Base-by-base conservation (phyloP, 257 asterid genomes). In the Nicotiana knightiana region DNA sequence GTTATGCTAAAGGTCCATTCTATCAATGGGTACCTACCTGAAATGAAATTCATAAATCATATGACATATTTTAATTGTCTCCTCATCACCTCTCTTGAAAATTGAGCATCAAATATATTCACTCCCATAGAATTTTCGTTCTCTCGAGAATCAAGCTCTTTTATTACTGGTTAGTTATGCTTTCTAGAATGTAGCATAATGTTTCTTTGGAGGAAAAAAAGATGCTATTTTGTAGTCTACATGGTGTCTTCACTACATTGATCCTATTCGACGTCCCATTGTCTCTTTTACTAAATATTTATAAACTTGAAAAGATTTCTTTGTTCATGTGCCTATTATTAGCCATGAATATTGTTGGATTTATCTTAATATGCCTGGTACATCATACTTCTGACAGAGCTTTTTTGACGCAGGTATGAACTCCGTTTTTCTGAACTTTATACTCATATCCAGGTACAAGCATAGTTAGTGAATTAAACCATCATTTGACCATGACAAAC, bases 371-470 rank as follows among this genome's bases (percentile, higher is more conserved):
- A 64, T 51, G 26, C 63, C 79, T 75, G 16, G 16, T 48, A 51
- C 26, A 28, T 51, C 62, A 75, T 48, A 48, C 43, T 75, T 75
- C 58, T 51, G 53, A 79, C 21, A 39, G 28, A 79, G 39, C 16
- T 79, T 33, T 59, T 79, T 57, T 55, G 35, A 24, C 15, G 83
- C 93, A 94, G 98, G 92, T 94, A 93, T 63, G 98, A 93, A 84
- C 91, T 90, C 32, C 88, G 96, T 65, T 87, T 89, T 85, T 91
- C 97, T 73, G 97, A 94, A 90, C 97, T 93, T 35, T 87, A 90
- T 83, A 76, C 89, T 76, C 93, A 87, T 83, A 92, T 94, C 80
- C 98, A 93, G 94, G 97, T 91, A 87, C 76, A 70, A 24, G 76
- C 33, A 35, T 82, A 64, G n/a, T 81, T 65, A 51, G 75, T 18